Percentiles rank a stretch among this genome's conserved stretches.
Evolutionary conservation across 2,329 filamentous ascomycete genomes (phyloP).

Genomic region (Claviceps arundinis): DNA sequence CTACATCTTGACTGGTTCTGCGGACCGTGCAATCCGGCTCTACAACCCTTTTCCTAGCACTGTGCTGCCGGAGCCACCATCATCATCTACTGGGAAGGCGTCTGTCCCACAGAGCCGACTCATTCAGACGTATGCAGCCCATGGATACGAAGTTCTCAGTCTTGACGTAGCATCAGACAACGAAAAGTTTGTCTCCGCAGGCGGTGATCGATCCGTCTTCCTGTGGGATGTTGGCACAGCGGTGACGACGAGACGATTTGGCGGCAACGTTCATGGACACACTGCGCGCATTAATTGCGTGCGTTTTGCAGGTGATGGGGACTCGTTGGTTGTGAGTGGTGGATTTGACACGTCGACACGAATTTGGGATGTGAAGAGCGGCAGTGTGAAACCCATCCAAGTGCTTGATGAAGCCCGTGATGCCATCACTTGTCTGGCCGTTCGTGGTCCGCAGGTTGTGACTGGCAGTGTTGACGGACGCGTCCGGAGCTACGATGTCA

Average conservation of each 20-base stretch:
- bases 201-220: slow-evolving; percentile 83
- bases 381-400: slow-evolving; percentile 52
- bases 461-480: slow-evolving; percentile 75
- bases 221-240: slow-evolving; percentile 86
- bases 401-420: slow-evolving; percentile 61
- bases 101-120: slow-evolving; percentile 40
- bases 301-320: slow-evolving; percentile 62
- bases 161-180: slow-evolving; percentile 66
- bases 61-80: slow-evolving; percentile 18
- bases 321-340: slow-evolving; percentile 58
- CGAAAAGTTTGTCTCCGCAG: slow-evolving; percentile 70
- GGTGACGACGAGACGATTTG: slow-evolving; percentile 62
- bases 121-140: slow-evolving; percentile 78
- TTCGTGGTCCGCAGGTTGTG: slow-evolving; percentile 45
- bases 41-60: slow-evolving; percentile 58
- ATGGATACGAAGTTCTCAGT: slow-evolving; percentile 85
- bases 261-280: slow-evolving; percentile 48
- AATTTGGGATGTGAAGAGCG: slow-evolving; percentile 56
- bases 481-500: slow-evolving; percentile 69
- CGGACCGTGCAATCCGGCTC: slow-evolving; percentile 73
- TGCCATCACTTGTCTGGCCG: slow-evolving; percentile 40
- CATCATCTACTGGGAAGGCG: slow-evolving; percentile 14
- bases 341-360: slow-evolving; percentile 65
- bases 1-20: slow-evolving; percentile 73
- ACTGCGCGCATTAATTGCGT: slow-evolving; percentile 64